Base-by-base conservation (phyloP, 139 green algal species). In the Raphidocelis subcapitata region DNA sequence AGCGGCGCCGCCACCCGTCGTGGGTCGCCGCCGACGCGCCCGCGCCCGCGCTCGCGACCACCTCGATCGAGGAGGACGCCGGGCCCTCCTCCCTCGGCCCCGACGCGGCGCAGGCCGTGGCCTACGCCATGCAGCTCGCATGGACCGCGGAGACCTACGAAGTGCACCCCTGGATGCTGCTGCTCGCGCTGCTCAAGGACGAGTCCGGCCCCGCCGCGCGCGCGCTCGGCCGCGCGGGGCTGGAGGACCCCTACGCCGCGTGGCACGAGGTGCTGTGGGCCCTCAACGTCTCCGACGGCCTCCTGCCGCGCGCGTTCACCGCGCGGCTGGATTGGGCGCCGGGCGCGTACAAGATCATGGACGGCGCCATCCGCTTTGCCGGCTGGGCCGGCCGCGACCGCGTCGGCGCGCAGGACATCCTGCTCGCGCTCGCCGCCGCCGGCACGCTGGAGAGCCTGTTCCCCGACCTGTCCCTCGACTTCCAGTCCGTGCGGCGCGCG, bases 261-360 rank as follows among this genome's bases (percentile, higher is more conserved):
- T 89, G 84, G 84, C 69, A 89, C 41, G 84, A 89, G 67, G 82
- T 87, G 32, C 72, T 89, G 33, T 89, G 84, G 84, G 84, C 84
- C 0, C 79, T 89, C n/a, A 65, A 86, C 47, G 79, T 73, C 31
- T 52, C 62, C 37, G 76, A 89, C 52, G 84, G 79, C 33, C 70
- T 89, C 20, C 3, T 82, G 67, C 65, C 78, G 5, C 74, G 73
- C n/a, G 62, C 75, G 18, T 86, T 82, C 31, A 60, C 31, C 1
- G 69, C 78, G 0, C 61, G 78, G 3, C 66, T 89, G 0, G 35
- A 46, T 31, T 89, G 85, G 57, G 65, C 72, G 2, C 72, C 82
- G 44, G 64, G 75, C 3, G 81, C 80, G 0, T 79, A 74, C 55
- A 62, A 69, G 16, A 80, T 89, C 3, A 26, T 86, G 10, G 57